Percentiles rank a stretch among this genome's conserved stretches.
Evolutionary conservation across 495 filamentous ascomycete species (phyloP).

Genomic region (Schizothecium vesticola): DNA sequence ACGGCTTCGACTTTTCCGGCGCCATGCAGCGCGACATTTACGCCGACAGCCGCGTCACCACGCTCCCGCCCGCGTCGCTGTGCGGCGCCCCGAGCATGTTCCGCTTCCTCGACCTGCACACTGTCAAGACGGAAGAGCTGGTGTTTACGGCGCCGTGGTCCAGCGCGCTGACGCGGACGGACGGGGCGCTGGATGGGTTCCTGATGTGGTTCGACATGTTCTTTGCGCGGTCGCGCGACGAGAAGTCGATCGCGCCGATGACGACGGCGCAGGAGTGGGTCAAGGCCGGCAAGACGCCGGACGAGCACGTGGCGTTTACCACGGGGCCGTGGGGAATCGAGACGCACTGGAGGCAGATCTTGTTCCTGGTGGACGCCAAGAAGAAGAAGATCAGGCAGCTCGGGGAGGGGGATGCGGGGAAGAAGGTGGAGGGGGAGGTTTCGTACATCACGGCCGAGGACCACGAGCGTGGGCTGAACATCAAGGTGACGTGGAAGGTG

Average conservation of each 20-base stretch:
- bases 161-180: slow-evolving; percentile 29
- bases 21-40: slow-evolving; percentile 81
- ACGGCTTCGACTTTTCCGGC: slow-evolving; percentile 88
- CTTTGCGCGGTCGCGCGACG: slow-evolving; percentile 49
- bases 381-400: slow-evolving; percentile 28
- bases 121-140: slow-evolving; percentile 64
- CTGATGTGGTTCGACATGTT: slow-evolving; percentile 79
- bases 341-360: slow-evolving; percentile 86
- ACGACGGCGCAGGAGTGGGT: slow-evolving; percentile 32
- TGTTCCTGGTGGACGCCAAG: slow-evolving; percentile 38
- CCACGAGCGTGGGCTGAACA: slow-evolving; percentile 43
- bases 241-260: slow-evolving; percentile 13
- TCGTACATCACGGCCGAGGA: slow-evolving; percentile 43
- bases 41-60: slow-evolving; percentile 78
- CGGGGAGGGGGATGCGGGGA: slow-evolving; percentile 25
- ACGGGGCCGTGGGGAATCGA: slow-evolving; percentile 72
- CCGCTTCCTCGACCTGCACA: slow-evolving; percentile 74
- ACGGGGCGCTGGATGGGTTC: slow-evolving; percentile 61
- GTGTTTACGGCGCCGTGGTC: slow-evolving; percentile 66
- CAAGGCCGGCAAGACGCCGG: slow-evolving; percentile 19
- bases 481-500: slow-evolving; percentile 40
- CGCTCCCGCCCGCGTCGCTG: slow-evolving; percentile 69
- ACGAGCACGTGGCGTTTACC: slow-evolving; percentile 57
- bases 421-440: slow-evolving; percentile 40
- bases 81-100: slow-evolving; percentile 73